A percentile compares a stretch with the other conserved stretches of the same genome.
Conservation (phyloP, 345 rosid genomes). For the Lepidium sativum region DNA sequence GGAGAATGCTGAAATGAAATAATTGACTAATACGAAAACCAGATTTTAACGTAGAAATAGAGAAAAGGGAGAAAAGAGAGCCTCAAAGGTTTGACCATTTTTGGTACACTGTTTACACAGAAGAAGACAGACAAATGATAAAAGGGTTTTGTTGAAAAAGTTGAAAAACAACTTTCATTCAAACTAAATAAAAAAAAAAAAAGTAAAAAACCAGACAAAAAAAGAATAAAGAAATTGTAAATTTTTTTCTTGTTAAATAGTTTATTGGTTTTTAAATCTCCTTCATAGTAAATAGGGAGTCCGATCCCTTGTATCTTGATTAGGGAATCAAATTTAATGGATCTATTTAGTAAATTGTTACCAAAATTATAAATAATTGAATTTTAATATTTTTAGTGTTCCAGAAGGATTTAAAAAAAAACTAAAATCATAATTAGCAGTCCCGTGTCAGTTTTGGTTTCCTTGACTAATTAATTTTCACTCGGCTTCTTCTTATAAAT, state of each 20-base stretch:
- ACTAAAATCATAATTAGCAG: neutral
- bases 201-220: too few relatives aligned
- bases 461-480: constrained; percentile 1
- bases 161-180: too few relatives aligned
- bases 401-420: neutral
- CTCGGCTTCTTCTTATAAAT: neutral
- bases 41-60: constrained; percentile 4
- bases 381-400: neutral
- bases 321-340: neutral
- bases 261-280: too few relatives aligned
- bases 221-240: too few relatives aligned
- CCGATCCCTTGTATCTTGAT: too few relatives aligned
- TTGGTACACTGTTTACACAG: constrained; percentile 16
- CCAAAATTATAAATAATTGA: neutral
- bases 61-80: constrained; percentile 10
- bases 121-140: constrained; percentile 6
- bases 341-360: neutral
- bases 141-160: too few relatives aligned
- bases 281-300: too few relatives aligned
- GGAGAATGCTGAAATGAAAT: constrained; percentile 5
- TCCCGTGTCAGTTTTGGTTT: constrained; percentile 17
- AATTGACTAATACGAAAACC: constrained; percentile 7
- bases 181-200: too few relatives aligned
- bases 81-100: constrained; percentile 26
- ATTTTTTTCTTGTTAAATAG: too few relatives aligned